Conservation (phyloP, 306 rosid species). For the Cicer bijugum region DNA sequence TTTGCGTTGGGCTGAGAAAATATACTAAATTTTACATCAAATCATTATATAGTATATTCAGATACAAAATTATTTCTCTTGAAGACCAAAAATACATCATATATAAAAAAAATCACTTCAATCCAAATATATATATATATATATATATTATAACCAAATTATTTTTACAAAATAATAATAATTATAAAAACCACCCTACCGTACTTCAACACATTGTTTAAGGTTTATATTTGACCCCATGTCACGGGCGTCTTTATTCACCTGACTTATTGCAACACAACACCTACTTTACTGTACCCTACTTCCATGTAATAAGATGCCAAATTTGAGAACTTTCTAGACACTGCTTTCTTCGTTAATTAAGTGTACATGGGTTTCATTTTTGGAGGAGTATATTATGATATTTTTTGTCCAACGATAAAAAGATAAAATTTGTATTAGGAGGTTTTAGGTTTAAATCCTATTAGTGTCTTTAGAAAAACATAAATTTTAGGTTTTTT, state of each 20-base stretch:
- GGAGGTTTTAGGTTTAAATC: no score
- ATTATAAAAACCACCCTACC: not conserved
- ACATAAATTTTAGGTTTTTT: no score
- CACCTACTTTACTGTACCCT: constrained; percentile 29
- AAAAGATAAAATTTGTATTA: no score
- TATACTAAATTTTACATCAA: not conserved
- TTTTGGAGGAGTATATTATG: no score
- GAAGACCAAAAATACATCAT: no score
- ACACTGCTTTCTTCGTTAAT: constrained; percentile 5
- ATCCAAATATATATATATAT: not conserved
- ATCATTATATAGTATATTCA: no score
- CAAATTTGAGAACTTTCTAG: constrained; percentile 51
- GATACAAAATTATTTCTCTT: no score
- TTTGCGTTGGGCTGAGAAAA: not conserved
- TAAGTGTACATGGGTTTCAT: no score
- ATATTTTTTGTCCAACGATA: no score
- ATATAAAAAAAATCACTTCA: not conserved
- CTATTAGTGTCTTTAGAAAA: no score
- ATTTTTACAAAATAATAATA: not conserved
- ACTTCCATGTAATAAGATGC: constrained; percentile 33
- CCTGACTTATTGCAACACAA: constrained; percentile 19
- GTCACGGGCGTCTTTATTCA: constrained; percentile 45
- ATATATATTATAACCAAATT: not conserved
- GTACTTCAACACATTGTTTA: constrained; percentile 38
- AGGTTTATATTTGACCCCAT: constrained; percentile 15